A percentile compares a stretch with the other conserved stretches of the same genome.
phyloP scores from a whole-genome alignment of 352 stramenopile species.

The Globisporangium paddicum region DNA sequence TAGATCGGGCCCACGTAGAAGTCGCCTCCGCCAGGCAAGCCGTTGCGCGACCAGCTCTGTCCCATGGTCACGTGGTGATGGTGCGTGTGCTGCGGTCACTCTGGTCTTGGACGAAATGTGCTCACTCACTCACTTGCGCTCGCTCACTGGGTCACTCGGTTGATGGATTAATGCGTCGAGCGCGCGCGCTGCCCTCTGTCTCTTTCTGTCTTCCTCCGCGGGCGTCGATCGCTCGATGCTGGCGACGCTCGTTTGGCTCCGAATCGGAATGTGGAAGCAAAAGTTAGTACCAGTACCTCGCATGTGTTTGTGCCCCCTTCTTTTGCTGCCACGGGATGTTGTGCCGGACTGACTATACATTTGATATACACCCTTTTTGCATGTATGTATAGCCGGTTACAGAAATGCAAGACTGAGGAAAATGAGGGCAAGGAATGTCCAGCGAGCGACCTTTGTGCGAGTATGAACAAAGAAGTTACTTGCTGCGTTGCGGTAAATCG shows the following conservation, averaged over 20 bases:
- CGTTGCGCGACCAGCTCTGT: slow-evolving; percentile 53
- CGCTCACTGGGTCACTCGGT: background rate
- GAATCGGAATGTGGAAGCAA: slow-evolving; percentile 15
- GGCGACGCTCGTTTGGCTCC: background rate
- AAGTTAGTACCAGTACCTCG: slow-evolving; percentile 1
- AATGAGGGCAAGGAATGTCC: too few species aligned
- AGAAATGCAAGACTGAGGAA: too few species aligned
- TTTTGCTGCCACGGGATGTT: too few species aligned
- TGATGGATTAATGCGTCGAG: background rate
- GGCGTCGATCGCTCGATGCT: background rate
- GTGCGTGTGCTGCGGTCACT: slow-evolving; percentile 1
- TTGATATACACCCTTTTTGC: too few species aligned
- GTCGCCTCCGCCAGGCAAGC: slow-evolving; percentile 55
- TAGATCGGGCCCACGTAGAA: slow-evolving; percentile 84
- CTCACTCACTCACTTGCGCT: background rate
- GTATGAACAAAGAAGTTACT: too few species aligned
- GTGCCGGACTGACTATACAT: too few species aligned
- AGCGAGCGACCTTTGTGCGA: too few species aligned
- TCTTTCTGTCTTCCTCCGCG: slow-evolving; percentile 5
- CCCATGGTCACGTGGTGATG: slow-evolving; percentile 32
- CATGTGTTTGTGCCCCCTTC: slow-evolving; percentile 13
- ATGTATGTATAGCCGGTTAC: too few species aligned
- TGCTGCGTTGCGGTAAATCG: too few species aligned
- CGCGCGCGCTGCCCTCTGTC: slow-evolving; percentile 1
- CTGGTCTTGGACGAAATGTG: background rate